Percentiles rank a stretch among this genome's conserved stretches.
These are phyloP conservation scores for Angophora floribunda DNA, from an alignment of 345 rosid genomes.

Conservation along the genomic window DNA sequence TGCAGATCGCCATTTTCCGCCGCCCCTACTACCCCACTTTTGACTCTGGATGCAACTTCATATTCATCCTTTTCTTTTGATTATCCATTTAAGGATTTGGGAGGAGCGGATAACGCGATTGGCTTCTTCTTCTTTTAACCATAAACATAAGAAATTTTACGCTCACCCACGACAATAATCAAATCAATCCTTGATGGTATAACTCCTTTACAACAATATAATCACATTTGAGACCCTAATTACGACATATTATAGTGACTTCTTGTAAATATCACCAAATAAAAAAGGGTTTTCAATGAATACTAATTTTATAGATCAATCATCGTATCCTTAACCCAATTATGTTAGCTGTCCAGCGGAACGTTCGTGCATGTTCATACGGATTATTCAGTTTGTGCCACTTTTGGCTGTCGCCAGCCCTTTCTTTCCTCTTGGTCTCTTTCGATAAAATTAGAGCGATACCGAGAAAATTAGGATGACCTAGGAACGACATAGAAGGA, in stretches of 20 bases:
- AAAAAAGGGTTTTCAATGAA: too few relatives aligned
- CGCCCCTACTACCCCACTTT: not conserved
- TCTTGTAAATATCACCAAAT: not conserved
- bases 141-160: too few relatives aligned
- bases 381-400: not conserved
- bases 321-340: too few relatives aligned
- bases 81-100: not conserved
- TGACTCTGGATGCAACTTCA: not conserved
- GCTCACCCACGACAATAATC: too few relatives aligned
- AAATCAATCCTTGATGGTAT: too few relatives aligned
- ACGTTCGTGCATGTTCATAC: too few relatives aligned
- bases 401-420: not conserved
- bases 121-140: too few relatives aligned
- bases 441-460: not conserved
- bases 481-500: not conserved
- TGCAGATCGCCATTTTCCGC: too few relatives aligned
- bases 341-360: too few relatives aligned
- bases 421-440: not conserved
- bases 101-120: not conserved
- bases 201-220: not conserved
- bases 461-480: not conserved
- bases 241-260: not conserved
- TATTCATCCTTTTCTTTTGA: not conserved
- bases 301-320: not conserved
- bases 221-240: not conserved